Percentiles rank a stretch among this genome's conserved stretches.
Conservation (phyloP, 2,329 filamentous ascomycete genomes). For the Fusarium armeniacum region DNA sequence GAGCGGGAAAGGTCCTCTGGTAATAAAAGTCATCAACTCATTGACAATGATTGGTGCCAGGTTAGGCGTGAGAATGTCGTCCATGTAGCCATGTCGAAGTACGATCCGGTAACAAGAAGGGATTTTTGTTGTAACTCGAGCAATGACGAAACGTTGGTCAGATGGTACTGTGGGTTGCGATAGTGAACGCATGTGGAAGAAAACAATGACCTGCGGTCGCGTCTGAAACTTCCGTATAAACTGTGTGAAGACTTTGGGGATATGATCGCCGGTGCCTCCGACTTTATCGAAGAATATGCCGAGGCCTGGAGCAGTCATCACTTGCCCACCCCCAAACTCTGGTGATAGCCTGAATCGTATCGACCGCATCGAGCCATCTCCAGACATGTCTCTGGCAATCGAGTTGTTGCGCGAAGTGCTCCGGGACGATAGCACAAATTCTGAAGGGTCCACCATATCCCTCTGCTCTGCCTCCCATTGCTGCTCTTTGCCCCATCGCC, state of each 20-base stretch:
- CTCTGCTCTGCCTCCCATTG: conserved; percentile 79
- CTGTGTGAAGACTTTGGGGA: conserved; percentile 69
- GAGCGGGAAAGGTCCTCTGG: conserved; percentile 52
- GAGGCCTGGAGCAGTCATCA: conserved; percentile 67
- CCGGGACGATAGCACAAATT: conserved; percentile 52
- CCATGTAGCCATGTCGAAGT: conserved; percentile 79
- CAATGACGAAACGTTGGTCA: conserved; percentile 63
- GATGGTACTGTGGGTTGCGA: conserved; percentile 68
- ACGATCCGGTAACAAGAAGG: conserved; percentile 77
- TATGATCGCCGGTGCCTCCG: conserved; percentile 70
- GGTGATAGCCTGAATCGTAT: conserved; percentile 51
- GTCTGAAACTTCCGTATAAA: conserved; percentile 80
- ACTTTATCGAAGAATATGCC: conserved; percentile 86
- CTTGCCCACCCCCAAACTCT: conserved; percentile 59
- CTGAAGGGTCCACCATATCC: conserved; percentile 67
- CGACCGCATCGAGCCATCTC: conserved; percentile 38
- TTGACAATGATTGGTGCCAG: conserved; percentile 70
- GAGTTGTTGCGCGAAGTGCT: conserved; percentile 48
- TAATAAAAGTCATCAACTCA: conserved; percentile 69
- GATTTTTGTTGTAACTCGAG: conserved; percentile 59
- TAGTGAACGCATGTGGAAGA: conserved; percentile 79
- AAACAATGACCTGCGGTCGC: conserved; percentile 76
- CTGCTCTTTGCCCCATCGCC: conserved; percentile 83
- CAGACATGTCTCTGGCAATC: conserved; percentile 32
- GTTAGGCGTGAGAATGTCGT: conserved; percentile 76